Base-by-base conservation (phyloP, 805 yeast genomes). In the Monosporozyma aquatica region DNA sequence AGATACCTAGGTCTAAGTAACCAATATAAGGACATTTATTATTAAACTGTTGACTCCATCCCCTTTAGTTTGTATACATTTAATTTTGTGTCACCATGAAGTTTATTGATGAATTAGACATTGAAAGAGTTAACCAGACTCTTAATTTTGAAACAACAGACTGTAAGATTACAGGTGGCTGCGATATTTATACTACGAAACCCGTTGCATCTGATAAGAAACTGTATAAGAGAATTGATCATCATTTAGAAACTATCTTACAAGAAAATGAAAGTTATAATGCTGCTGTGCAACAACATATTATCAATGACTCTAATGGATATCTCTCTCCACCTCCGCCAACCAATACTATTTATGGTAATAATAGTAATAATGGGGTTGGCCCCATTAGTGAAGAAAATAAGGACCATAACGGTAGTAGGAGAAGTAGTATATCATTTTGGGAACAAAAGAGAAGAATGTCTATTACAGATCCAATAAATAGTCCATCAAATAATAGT, bases 181-280 rank as follows among this genome's bases (percentile, higher is more conserved):
- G 95, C 59, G 98, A 92, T 58, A 72, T 92, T 38, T 92, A 87
- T 57, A 85, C 97, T 1, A 92, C 98, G 2, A 92, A 90, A 56
- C 87, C 96, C 1, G 86, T 89, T 20, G 86, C 92, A 1, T 74
- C 90, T 1, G 98, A 92, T 62, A 74, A 87, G 52, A 89, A 89
- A 62, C 72, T 90, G 23, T 87, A 84, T 68, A 86, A 87, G 61
- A 78, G 89, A 0, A 78, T 92, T 34, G 97, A 87, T 58, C 78
- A 81, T 51, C 90, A 85, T 55, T 71, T 86, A 44, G 83, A 81
- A 46, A 61, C 71, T 8, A 60, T 71, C 21, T 55, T 70, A 21
- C 69, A 66, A 43, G 65, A 61, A 42, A 61, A 61, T 43, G 65
- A 59, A 47, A 53, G 54, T 18, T 53, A 51, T 26, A 60, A 69